Conservation (phyloP, 2,329 filamentous ascomycete genomes). For the Dactylonectria macrodidyma region DNA sequence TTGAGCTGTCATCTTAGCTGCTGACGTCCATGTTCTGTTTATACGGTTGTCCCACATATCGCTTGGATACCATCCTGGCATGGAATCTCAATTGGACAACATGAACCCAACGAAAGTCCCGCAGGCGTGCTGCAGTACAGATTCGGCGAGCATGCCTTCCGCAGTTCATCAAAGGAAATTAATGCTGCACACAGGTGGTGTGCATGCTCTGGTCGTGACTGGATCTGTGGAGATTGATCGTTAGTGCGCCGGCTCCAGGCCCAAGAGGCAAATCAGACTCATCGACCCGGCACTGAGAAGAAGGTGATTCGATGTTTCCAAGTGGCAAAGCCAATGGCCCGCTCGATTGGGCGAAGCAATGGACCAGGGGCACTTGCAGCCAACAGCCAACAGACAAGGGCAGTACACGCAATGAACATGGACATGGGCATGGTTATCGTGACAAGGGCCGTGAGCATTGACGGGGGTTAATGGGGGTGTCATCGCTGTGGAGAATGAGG, state of each 20-base stretch:
- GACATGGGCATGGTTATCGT: constrained; percentile 27
- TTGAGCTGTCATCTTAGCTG: constrained; percentile 6
- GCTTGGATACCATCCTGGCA: background rate
- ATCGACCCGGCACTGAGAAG: constrained; percentile 18
- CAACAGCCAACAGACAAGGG: constrained; percentile 26
- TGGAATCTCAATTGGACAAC: constrained; percentile 3
- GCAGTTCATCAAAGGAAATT: constrained; percentile 27
- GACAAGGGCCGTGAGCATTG: constrained; percentile 37
- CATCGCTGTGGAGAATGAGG: constrained; percentile 38
- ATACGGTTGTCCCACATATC: background rate
- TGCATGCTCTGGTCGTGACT: constrained; percentile 32
- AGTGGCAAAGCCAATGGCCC: constrained; percentile 38
- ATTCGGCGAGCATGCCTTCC: background rate
- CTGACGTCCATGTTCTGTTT: constrained; percentile 3
- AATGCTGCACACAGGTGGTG: constrained; percentile 23
- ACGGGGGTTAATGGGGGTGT: constrained; percentile 38
- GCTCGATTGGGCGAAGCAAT: constrained; percentile 26
- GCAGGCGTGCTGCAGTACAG: background rate
- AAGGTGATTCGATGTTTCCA: constrained; percentile 36
- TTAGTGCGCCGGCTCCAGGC: constrained; percentile 25
- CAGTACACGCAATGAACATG: constrained; percentile 26
- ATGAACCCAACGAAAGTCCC: background rate
- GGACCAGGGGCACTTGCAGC: constrained; percentile 30
- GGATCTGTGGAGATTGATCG: constrained; percentile 34
- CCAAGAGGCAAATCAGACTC: constrained; percentile 40